A percentile compares a stretch with the other conserved stretches of the same genome.
These are phyloP conservation scores for Pythium dissimile DNA, from an alignment of 352 stramenopile species.

Conservation along the genomic window DNA sequence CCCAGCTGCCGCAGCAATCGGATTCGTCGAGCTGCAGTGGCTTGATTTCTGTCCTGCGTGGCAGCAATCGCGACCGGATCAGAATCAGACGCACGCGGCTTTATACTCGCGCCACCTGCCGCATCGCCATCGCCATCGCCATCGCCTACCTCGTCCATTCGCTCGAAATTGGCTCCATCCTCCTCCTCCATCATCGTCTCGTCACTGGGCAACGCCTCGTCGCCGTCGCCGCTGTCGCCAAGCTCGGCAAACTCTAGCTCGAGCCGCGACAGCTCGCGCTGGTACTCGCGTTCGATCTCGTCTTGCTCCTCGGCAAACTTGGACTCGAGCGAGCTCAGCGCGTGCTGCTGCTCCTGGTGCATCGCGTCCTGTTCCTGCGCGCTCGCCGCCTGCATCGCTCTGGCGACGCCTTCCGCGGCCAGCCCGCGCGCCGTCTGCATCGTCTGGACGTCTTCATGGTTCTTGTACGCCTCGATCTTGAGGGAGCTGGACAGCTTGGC, in stretches of 20 bases:
- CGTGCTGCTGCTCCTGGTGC: slow-evolving; percentile 50
- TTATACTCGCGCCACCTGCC: no score
- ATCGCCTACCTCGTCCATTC: slow-evolving; percentile 9
- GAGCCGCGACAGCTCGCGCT: slow-evolving; percentile 16
- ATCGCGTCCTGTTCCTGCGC: slow-evolving; percentile 30
- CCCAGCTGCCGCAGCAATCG: no score
- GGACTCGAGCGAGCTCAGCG: slow-evolving; percentile 42
- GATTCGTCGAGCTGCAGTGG: no score
- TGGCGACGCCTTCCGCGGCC: neutral
- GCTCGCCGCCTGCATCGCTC: neutral
- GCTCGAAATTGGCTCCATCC: no score
- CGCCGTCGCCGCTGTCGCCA: neutral
- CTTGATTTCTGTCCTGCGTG: no score
- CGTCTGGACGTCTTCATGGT: slow-evolving; percentile 35
- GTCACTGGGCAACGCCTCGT: neutral
- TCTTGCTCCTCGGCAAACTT: slow-evolving; percentile 39
- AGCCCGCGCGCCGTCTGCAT: slow-evolving; percentile 31
- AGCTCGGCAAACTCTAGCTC: slow-evolving; percentile 20
- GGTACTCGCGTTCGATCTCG: slow-evolving; percentile 27
- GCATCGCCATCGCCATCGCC: slow-evolving; percentile 6
- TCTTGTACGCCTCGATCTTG: slow-evolving; percentile 47
- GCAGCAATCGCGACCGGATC: no score
- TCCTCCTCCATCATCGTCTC: neutral
- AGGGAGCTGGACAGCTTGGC: slow-evolving; percentile 38
- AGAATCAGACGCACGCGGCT: no score